A percentile compares a stretch with the other conserved stretches of the same genome.
Conservation (phyloP, 2,329 filamentous ascomycete genomes). For the Karstenula rhodostoma region DNA sequence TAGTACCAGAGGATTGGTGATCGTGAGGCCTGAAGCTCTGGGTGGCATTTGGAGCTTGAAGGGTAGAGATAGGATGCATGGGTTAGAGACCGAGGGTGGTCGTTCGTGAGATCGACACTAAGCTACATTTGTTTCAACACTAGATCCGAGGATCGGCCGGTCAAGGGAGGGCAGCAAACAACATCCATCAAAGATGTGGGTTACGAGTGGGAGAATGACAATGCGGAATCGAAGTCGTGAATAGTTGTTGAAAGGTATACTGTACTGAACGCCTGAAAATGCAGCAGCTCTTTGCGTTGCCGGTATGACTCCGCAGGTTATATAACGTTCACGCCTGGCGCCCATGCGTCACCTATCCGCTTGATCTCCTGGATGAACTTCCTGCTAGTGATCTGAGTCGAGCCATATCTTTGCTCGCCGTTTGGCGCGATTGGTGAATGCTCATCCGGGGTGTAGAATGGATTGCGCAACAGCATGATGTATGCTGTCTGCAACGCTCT, state of each 20-base stretch:
- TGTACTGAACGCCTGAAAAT: constrained; percentile 36
- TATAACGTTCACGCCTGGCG: constrained; percentile 71
- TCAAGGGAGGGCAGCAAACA: not conserved
- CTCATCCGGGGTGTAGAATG: constrained; percentile 91
- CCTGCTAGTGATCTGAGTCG: constrained; percentile 78
- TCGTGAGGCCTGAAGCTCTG: constrained; percentile 53
- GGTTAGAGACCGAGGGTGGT: constrained; percentile 29
- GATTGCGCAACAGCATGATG: constrained; percentile 86
- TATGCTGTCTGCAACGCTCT: constrained; percentile 93
- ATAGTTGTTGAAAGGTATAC: constrained; percentile 6
- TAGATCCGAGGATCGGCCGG: constrained; percentile 6
- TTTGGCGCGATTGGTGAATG: constrained; percentile 68
- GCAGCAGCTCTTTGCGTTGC: constrained; percentile 32
- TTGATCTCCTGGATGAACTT: constrained; percentile 84
- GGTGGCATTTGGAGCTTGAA: constrained; percentile 38
- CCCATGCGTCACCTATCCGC: constrained; percentile 85
- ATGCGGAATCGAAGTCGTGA: not conserved
- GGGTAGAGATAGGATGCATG: constrained; percentile 19
- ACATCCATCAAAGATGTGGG: not conserved
- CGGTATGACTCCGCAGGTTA: constrained; percentile 48
- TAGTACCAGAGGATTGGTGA: constrained; percentile 76
- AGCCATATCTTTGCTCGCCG: constrained; percentile 53
- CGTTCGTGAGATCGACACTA: constrained; percentile 30
- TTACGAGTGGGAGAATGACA: not conserved
- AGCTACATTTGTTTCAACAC: constrained; percentile 32